A percentile compares a stretch with the other conserved stretches of the same genome.
phyloP scores from a whole-genome alignment of 2,329 filamentous ascomycete genomes.

The Didymella lethalis region DNA sequence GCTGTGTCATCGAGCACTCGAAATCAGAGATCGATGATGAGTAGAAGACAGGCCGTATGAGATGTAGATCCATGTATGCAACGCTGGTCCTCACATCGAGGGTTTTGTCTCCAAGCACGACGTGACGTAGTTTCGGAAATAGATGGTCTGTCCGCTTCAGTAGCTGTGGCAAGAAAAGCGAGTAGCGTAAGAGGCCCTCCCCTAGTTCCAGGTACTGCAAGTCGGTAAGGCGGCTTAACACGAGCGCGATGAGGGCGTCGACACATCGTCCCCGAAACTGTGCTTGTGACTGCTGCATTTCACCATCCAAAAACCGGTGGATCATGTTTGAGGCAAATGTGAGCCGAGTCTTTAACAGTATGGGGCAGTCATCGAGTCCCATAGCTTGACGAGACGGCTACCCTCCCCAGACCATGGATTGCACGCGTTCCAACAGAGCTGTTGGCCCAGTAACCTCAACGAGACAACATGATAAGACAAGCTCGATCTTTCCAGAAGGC shows the following conservation, averaged over 20 bases:
- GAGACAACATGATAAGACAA: constrained; percentile 25
- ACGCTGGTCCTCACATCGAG: constrained; percentile 23
- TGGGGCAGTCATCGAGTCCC: constrained; percentile 31
- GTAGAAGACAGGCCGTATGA: constrained; percentile 38
- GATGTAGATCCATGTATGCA: constrained; percentile 35
- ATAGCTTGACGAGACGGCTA: constrained; percentile 24
- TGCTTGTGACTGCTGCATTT: constrained; percentile 32
- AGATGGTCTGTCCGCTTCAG: constrained; percentile 32
- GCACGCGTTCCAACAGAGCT: constrained; percentile 32
- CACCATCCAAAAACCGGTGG: constrained; percentile 34
- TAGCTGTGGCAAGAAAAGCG: constrained; percentile 37
- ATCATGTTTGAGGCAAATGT: constrained; percentile 34
- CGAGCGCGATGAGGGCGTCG: constrained; percentile 33
- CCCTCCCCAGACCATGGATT: constrained; percentile 30
- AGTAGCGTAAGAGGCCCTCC: constrained; percentile 37
- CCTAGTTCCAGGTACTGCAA: constrained; percentile 32
- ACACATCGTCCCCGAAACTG: constrained; percentile 32
- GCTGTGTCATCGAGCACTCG: constrained; percentile 35
- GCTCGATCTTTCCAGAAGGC: constrained; percentile 31
- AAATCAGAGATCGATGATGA: constrained; percentile 29
- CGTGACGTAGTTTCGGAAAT: constrained; percentile 29
- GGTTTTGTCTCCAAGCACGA: constrained; percentile 31
- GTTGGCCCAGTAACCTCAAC: constrained; percentile 28
- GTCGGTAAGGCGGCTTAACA: constrained; percentile 31
- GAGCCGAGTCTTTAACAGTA: constrained; percentile 27